Evolutionary conservation across 257 asterid species (phyloP).

Genomic region (Schizonepeta tenuifolia): DNA sequence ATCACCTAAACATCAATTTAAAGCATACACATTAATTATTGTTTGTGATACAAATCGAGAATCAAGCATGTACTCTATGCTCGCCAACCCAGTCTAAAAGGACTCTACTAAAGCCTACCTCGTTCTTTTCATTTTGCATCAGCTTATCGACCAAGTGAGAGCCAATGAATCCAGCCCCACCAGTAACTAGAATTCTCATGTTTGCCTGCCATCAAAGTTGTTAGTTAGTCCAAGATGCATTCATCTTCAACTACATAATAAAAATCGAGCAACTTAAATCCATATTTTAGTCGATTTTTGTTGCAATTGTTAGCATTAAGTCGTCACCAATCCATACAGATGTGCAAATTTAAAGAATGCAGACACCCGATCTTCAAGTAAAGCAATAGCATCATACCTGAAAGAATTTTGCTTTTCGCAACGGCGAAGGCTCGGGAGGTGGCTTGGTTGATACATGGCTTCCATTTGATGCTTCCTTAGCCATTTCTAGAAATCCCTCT

Average conservation of each 20-base stretch:
- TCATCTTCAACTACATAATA: not conserved
- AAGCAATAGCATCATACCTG: conserved; percentile 45
- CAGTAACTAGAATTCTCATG: conserved; percentile 94
- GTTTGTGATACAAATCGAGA: not conserved
- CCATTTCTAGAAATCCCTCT: conserved; percentile 52
- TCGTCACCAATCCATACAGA: not conserved
- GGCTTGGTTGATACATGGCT: conserved; percentile 58
- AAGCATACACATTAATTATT: not conserved
- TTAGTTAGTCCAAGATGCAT: conserved; percentile 4
- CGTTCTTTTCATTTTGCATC: conserved; percentile 95
- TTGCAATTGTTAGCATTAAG: not conserved
- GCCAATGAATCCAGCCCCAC: conserved; percentile 99
- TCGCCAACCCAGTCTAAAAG: not conserved
- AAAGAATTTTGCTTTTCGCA: conserved; percentile 85
- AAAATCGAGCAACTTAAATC: not conserved
- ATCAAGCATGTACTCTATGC: not conserved
- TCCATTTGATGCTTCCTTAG: conserved; percentile 71
- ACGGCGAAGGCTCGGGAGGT: conserved; percentile 96
- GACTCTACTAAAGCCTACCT: conserved; percentile 45
- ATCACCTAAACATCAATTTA: conserved; percentile 54
- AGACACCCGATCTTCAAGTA: not conserved
- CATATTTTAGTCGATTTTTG: not conserved
- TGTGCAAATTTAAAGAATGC: not conserved
- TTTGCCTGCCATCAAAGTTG: conserved; percentile 61
- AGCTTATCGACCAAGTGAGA: conserved; percentile 94